These are phyloP conservation scores for Allomyces macrogynus DNA, from an alignment of 192 early-diverging fungal genomes.

Conservation along the genomic window DNA sequence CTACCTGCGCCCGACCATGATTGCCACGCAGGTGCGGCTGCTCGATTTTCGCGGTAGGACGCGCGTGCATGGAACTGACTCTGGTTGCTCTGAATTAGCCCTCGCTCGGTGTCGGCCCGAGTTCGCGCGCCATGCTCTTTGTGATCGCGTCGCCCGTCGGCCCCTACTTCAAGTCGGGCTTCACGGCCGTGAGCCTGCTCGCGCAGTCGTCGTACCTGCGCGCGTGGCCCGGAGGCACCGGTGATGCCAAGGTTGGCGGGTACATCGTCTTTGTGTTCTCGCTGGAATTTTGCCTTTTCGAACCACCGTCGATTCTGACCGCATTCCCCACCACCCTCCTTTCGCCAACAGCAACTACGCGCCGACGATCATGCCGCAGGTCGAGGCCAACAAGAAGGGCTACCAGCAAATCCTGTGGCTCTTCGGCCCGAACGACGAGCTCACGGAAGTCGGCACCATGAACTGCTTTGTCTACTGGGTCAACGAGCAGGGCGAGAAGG, in stretches of 20 bases:
- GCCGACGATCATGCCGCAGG: slow-evolving; percentile 41
- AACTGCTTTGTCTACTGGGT: slow-evolving; percentile 83
- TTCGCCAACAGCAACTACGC: slow-evolving; percentile 16
- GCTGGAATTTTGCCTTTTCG: neutral
- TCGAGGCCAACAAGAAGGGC: slow-evolving; percentile 67
- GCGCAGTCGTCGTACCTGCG: slow-evolving; percentile 70
- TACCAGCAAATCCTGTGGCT: slow-evolving; percentile 92
- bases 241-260: slow-evolving; percentile 75
- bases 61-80: too few species aligned
- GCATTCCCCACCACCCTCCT: too few species aligned
- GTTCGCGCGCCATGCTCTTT: slow-evolving; percentile 58
- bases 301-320: too few species aligned
- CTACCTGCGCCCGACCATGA: slow-evolving; percentile 82
- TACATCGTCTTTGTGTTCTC: slow-evolving; percentile 10
- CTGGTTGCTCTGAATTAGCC: neutral
- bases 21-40: slow-evolving; percentile 55
- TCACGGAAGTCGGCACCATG: slow-evolving; percentile 96
- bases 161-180: slow-evolving; percentile 90
- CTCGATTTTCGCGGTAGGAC: neutral
- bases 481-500: slow-evolving; percentile 57
- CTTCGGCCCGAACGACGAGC: slow-evolving; percentile 60
- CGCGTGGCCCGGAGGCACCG: slow-evolving; percentile 89
- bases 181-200: slow-evolving; percentile 64
- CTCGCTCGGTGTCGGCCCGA: slow-evolving; percentile 56
- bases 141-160: slow-evolving; percentile 83